Evolutionary conservation across 192 early-diverging fungal genomes (phyloP).

Genomic region (Geranomyces variabilis): DNA sequence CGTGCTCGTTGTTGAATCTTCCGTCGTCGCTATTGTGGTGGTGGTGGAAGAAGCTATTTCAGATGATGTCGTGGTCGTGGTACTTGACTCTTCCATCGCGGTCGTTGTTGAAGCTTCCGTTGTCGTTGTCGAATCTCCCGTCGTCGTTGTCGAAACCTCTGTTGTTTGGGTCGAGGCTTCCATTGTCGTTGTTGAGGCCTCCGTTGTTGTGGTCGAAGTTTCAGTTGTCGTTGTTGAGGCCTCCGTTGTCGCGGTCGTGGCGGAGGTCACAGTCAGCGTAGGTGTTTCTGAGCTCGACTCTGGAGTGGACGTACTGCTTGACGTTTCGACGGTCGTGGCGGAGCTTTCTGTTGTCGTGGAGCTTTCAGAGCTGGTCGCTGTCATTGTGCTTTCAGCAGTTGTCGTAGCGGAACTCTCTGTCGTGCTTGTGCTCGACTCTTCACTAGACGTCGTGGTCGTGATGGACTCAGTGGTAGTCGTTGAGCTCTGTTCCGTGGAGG

Average conservation of each 20-base stretch:
- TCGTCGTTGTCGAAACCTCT: background rate
- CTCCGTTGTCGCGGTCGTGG: background rate
- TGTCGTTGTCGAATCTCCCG: background rate
- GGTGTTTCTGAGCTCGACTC: background rate
- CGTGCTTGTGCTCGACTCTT: background rate
- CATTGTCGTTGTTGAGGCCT: background rate
- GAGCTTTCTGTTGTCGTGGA: conserved; percentile 1
- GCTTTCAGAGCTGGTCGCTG: background rate
- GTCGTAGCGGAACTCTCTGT: background rate
- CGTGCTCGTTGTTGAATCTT: background rate
- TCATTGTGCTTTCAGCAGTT: background rate
- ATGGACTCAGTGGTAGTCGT: background rate
- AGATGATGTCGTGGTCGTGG: background rate
- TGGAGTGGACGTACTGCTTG: background rate
- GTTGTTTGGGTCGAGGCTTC: background rate
- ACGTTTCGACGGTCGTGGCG: background rate
- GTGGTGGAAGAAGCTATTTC: background rate
- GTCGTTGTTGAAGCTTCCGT: background rate
- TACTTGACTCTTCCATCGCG: background rate
- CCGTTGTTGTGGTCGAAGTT: background rate
- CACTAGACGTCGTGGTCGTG: background rate
- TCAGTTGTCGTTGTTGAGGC: conserved; percentile 5
- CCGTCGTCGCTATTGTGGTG: background rate
- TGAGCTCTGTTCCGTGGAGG: background rate
- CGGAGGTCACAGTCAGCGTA: background rate